Base-by-base conservation (phyloP, 2,329 filamentous ascomycete genomes). In the Byssoonygena ceratinophila region DNA sequence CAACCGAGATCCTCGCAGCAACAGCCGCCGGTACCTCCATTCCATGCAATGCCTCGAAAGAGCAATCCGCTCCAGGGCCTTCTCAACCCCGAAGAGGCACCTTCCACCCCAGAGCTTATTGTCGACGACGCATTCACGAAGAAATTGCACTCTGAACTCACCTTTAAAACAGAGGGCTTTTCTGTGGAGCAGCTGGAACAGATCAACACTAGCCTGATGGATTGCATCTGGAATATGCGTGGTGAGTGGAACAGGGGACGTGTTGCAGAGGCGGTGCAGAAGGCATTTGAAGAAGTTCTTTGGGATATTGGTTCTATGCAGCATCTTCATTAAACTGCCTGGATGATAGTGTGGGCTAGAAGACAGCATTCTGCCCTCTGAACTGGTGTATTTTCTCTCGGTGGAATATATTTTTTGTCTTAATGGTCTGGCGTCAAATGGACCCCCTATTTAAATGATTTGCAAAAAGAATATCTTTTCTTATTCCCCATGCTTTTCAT, bases 141-240 rank as follows among this genome's bases (percentile, higher is more conserved):
- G 1, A 65, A 72, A 5, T 76, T 94, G 52, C 75, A 88, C 53
- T 66, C 74, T 0, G 74, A 80, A 34, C 72, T 95, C 31, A 82
- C 83, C 0, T 70, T 78, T 25, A 74, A 76, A 41, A 91, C 86
- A 1, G 83, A 80, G 18, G 87, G 87, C 0, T 87, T 86, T 66
- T 86, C 84, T 0, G 86, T 98, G 49, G 92, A 98, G 70, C 91
- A 98, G 67, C 74, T 98, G 18, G 91, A 97, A 73, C 91, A 97
- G 68, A 83, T 96, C 65, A 90, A 90, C 66, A 84, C 89, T 6
- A 82, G 84, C 59, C 74, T 97, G 57, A 97, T 97, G 91, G 85
- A 91, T 55, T 81, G 83, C 57, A 79, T 97, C 41, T 98, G 92
- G 92, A 77, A 76, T 55, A 79, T 78, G 55, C 79, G 89, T 46